These are phyloP conservation scores for Ophiostoma himal-ulmi DNA, from an alignment of 2,329 filamentous ascomycete species.

Conservation along the genomic window DNA sequence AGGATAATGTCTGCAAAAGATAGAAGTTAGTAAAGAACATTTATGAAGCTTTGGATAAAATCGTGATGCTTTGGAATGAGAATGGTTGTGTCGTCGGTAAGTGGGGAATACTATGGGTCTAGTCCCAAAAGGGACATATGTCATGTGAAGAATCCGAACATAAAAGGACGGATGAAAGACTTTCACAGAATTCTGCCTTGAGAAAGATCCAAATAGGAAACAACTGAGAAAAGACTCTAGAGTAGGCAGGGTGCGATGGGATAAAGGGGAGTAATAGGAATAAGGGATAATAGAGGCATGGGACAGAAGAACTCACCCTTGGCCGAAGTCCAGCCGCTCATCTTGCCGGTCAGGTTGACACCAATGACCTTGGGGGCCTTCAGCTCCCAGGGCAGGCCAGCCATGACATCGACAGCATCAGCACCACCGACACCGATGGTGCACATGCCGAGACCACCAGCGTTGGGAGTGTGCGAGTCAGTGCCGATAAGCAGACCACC, in stretches of 20 bases:
- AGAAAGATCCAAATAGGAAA: background rate
- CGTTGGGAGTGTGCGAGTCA: slow-evolving; percentile 96
- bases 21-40: slow-evolving; percentile 13
- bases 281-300: background rate
- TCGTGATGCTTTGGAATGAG: background rate
- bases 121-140: background rate
- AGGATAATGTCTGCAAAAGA: slow-evolving; percentile 69
- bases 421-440: slow-evolving; percentile 95
- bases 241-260: background rate
- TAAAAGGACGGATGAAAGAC: background rate
- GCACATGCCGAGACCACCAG: slow-evolving; percentile 88
- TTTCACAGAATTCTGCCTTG: background rate
- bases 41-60: background rate
- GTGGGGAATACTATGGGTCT: background rate
- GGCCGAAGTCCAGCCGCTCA: slow-evolving; percentile 86
- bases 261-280: background rate
- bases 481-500: slow-evolving; percentile 94
- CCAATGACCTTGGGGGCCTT: slow-evolving; percentile 97
- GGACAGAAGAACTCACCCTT: slow-evolving; percentile 60
- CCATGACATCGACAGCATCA: slow-evolving; percentile 98
- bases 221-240: background rate
- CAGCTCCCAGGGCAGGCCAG: slow-evolving; percentile 92
- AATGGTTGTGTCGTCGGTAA: background rate
- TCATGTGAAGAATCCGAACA: background rate
- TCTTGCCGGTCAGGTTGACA: slow-evolving; percentile 83